A percentile compares a stretch with the other conserved stretches of the same genome.
Conservation (phyloP, 73 alveolate genomes). For the Paramecium bursaria region DNA sequence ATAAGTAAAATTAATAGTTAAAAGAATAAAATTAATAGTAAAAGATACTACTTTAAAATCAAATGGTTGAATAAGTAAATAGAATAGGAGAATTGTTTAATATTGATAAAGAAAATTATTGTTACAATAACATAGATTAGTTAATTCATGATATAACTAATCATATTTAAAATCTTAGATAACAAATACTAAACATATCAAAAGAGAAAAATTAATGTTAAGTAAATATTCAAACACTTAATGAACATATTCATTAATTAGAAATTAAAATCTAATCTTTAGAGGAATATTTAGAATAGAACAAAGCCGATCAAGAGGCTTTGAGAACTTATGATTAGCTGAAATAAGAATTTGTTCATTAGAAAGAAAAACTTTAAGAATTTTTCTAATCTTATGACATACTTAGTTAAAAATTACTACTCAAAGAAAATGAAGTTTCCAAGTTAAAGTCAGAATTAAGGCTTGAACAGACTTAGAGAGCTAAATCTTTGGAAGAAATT, state of each 20-base stretch:
- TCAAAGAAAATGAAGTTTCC: constrained; percentile 29
- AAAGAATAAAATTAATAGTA: too few species aligned
- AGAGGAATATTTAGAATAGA: not conserved
- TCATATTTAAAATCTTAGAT: too few species aligned
- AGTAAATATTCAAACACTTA: too few species aligned
- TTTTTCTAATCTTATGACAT: constrained; percentile 26
- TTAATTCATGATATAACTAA: too few species aligned
- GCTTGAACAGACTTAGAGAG: constrained; percentile 6
- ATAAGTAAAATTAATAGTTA: too few species aligned
- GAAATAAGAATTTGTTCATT: constrained; percentile 4
- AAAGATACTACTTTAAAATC: too few species aligned
- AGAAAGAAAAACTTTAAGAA: constrained; percentile 19
- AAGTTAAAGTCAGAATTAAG: not conserved
- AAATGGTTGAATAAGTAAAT: too few species aligned
- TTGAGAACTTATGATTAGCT: not conserved
- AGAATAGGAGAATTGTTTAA: too few species aligned
- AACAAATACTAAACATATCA: too few species aligned
- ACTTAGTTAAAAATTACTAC: not conserved
- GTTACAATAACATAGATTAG: too few species aligned
- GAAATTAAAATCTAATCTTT: not conserved
- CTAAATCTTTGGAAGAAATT: constrained; percentile 46
- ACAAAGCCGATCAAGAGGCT: constrained; percentile 12
- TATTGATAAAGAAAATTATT: too few species aligned
- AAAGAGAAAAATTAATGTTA: too few species aligned
- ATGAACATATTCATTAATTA: not conserved